Evolutionary conservation across 2,329 filamentous ascomycete species (phyloP).

Genomic region (Cordyceps cateniannulata): DNA sequence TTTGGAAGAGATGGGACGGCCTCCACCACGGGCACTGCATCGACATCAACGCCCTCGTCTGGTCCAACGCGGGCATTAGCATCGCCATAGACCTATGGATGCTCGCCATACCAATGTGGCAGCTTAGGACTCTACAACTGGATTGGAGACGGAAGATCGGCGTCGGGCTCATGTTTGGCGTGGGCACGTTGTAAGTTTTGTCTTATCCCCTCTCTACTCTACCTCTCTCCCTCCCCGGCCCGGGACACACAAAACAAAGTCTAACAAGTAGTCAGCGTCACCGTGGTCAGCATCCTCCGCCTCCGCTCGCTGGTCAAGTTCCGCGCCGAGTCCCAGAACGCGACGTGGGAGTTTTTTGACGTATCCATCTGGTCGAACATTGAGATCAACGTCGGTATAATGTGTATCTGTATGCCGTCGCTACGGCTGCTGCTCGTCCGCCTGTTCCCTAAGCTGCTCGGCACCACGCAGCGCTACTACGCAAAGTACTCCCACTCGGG

Average conservation of each 20-base stretch:
- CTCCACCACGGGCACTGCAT: constrained; percentile 34
- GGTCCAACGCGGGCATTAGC: constrained; percentile 35
- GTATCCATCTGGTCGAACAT: constrained; percentile 29
- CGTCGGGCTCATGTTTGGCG: constrained; percentile 36
- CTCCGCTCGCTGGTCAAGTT: constrained; percentile 23
- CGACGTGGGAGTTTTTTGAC: constrained; percentile 24
- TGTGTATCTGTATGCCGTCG: constrained; percentile 34
- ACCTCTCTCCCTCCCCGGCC: no score
- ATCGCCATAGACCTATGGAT: constrained; percentile 38
- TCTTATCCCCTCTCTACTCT: no score
- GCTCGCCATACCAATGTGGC: constrained; percentile 33
- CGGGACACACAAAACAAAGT: neutral
- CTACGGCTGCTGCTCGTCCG: constrained; percentile 29
- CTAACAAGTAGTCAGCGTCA: constrained; percentile 19
- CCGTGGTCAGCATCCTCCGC: constrained; percentile 25
- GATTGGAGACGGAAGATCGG: constrained; percentile 37
- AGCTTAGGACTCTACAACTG: constrained; percentile 27
- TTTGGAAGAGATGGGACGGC: constrained; percentile 37
- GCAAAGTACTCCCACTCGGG: constrained; percentile 18
- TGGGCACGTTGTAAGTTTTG: constrained; percentile 35
- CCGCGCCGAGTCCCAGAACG: constrained; percentile 20
- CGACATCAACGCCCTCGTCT: constrained; percentile 32
- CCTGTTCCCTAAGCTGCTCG: constrained; percentile 31
- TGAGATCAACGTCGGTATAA: constrained; percentile 32
- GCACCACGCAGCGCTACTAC: constrained; percentile 25